Percentiles rank a stretch among this genome's conserved stretches.
phyloP scores from a whole-genome alignment of 2,329 filamentous ascomycete species.

The Pseudocercospora fuligena region DNA sequence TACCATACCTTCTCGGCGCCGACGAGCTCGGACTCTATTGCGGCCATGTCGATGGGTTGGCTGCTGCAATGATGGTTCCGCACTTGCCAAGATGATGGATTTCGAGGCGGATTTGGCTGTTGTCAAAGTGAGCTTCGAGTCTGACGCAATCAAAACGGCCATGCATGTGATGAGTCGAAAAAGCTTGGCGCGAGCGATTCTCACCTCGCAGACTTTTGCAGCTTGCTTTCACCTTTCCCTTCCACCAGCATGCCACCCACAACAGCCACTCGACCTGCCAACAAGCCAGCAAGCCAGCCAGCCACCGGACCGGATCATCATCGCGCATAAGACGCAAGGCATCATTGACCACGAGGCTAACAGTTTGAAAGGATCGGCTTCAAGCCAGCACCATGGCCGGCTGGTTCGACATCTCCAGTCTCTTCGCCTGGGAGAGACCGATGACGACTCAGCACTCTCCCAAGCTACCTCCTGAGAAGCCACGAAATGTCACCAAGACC shows the following conservation, averaged over 20 bases:
- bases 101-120: background rate
- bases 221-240: background rate
- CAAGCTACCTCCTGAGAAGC: too few species aligned
- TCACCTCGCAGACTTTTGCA: too few species aligned
- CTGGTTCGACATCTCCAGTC: too few species aligned
- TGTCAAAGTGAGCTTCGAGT: background rate
- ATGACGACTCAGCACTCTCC: too few species aligned
- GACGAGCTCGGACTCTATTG: too few species aligned
- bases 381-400: too few species aligned
- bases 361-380: background rate
- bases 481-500: too few species aligned
- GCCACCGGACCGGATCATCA: background rate
- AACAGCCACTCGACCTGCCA: background rate
- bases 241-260: background rate
- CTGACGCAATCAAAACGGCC: background rate
- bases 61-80: too few species aligned
- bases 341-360: background rate
- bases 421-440: too few species aligned
- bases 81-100: too few species aligned
- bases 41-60: too few species aligned
- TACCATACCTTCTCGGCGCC: too few species aligned
- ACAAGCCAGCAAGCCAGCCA: background rate
- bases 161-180: background rate
- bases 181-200: background rate
- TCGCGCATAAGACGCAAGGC: background rate